Evolutionary conservation across 164 flowering plant genomes (phyloP).

Genomic region (Vitis cinerea): DNA sequence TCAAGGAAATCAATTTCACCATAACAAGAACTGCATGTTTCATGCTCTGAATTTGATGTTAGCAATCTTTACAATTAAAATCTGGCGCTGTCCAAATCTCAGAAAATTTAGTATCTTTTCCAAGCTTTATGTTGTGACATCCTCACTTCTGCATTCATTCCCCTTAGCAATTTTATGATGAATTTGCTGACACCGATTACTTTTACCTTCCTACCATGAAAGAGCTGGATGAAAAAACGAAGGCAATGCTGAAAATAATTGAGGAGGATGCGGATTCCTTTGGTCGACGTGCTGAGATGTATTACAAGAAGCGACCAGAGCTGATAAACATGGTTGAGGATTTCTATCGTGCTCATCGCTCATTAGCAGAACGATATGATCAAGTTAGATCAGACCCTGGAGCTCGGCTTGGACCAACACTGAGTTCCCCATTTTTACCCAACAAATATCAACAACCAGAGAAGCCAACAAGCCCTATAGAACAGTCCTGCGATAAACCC

Average conservation of each 20-base stretch:
- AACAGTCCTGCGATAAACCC: background rate
- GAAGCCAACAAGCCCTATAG: no score
- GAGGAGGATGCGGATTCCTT: constrained; percentile 91
- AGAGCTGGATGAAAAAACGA: constrained; percentile 81
- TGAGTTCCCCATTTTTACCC: no score
- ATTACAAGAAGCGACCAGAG: constrained; percentile 87
- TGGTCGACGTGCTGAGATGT: constrained; percentile 91
- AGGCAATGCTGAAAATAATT: constrained; percentile 71
- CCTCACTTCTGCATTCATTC: background rate
- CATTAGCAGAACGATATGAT: constrained; percentile 79
- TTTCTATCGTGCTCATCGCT: constrained; percentile 76
- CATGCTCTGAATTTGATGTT: background rate
- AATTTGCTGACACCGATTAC: background rate
- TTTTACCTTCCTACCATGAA: constrained; percentile 3
- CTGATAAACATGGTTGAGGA: constrained; percentile 84
- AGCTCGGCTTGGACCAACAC: constrained; percentile 16
- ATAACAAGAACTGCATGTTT: background rate
- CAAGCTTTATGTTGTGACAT: background rate
- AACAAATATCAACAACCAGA: no score
- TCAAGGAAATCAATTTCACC: background rate
- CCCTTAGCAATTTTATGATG: background rate
- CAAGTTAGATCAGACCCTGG: constrained; percentile 52
- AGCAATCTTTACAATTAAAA: background rate
- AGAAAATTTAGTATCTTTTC: background rate
- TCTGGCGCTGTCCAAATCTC: background rate